These are phyloP conservation scores for Bathelium albidoporum DNA, from an alignment of 495 filamentous ascomycete species.

Conservation along the genomic window DNA sequence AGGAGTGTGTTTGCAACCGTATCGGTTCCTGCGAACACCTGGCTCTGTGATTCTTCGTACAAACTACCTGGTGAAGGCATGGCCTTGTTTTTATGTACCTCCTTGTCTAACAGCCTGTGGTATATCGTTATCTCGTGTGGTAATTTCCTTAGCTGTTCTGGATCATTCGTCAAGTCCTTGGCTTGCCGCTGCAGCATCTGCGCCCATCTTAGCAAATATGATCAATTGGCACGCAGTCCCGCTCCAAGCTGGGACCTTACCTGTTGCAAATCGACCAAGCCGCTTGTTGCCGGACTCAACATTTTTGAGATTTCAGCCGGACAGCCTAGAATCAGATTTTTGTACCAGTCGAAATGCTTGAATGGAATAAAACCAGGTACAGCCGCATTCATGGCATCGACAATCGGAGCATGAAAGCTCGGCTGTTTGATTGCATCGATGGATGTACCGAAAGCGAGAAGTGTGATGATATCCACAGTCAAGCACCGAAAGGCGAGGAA, in stretches of 20 bases:
- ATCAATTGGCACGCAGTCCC: background rate
- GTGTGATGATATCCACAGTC: slow-evolving; percentile 33
- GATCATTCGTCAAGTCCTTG: slow-evolving; percentile 18
- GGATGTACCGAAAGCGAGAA: slow-evolving; percentile 29
- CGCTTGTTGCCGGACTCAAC: slow-evolving; percentile 24
- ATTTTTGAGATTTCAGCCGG: slow-evolving; percentile 25
- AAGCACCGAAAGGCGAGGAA: slow-evolving; percentile 31
- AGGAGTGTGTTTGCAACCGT: slow-evolving; percentile 32
- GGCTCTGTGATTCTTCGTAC: slow-evolving; percentile 29
- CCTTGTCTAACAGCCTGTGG: slow-evolving; percentile 27
- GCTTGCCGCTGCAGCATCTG: slow-evolving; percentile 21
- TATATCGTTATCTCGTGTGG: slow-evolving; percentile 32
- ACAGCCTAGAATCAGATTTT: slow-evolving; percentile 23
- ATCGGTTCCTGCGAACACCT: slow-evolving; percentile 36
- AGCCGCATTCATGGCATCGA: slow-evolving; percentile 25
- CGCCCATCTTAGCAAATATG: background rate
- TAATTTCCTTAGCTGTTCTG: slow-evolving; percentile 20
- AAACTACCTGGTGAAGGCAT: slow-evolving; percentile 19
- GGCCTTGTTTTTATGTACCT: slow-evolving; percentile 17
- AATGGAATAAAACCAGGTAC: slow-evolving; percentile 18
- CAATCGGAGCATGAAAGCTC: slow-evolving; percentile 28
- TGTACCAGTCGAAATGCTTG: slow-evolving; percentile 28
- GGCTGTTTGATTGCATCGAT: slow-evolving; percentile 27
- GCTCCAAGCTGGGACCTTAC: background rate
- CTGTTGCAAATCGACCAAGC: slow-evolving; percentile 25